Evolutionary conservation across 2,329 filamentous ascomycete genomes (phyloP), one percentile per base, ranked within the genome.

Genomic region (Xylariaceae sp.): DNA sequence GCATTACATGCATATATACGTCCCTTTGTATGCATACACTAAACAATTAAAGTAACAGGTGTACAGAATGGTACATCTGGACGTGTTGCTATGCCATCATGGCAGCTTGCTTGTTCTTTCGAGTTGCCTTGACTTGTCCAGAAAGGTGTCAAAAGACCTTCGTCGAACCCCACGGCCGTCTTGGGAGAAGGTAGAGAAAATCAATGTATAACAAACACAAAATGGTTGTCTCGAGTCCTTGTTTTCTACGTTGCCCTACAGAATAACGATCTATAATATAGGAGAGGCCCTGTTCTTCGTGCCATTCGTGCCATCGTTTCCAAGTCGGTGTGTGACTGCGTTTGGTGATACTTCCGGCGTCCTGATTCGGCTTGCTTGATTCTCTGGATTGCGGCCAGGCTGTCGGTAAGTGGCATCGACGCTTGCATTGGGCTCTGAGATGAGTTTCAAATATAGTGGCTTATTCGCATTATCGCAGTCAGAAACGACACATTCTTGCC

Each of bases 161-260:
- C 52, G 42, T 53, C 48, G 39, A 35, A 10, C 17, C 13, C 34
- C 37, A 4, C 23, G 23, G 23, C n/a, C 42, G n/a, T 45, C 13
- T 45, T 13, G 42, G 53, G 39, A 15, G 50, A 59, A 45, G 62
- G 45, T n/a, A 45, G 37, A 52, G 57, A 42, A 42, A 30, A 51
- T 56, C 54, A 57, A 51, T 45, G 53, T 15, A 5, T 15, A 39
- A 53, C 23, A 23, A 57, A 30, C 44, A 57, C 55, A 52, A 23
- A 44, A 62, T 61, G 62, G 49, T 52, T 17, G 35, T 35, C 51
- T 44, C 44, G 45, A 53, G 35, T 37, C 48, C 50, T 51, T 51
- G 39, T 60, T 53, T 39, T 48, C 30, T 57, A 17, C 34, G 30
- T 42, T 64, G 23, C 23, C 23, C 23, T 23, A 35, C 49, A 35